Percentiles rank a stretch among this genome's conserved stretches.
These are phyloP conservation scores for Colletotrichum caudatum DNA, from an alignment of 2,329 filamentous ascomycete genomes.

Conservation along the genomic window DNA sequence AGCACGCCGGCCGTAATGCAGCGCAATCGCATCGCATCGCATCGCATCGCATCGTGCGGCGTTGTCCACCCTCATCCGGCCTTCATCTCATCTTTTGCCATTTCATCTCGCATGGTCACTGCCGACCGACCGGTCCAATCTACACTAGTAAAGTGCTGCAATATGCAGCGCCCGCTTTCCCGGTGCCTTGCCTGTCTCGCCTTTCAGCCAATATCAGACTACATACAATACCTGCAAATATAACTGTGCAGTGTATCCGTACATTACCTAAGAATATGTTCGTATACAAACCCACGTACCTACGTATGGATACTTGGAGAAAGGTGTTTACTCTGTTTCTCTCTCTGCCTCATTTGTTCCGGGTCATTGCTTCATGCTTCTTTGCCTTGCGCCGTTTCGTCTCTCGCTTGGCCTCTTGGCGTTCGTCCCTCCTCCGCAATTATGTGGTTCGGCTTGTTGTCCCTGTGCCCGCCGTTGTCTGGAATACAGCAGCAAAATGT, in stretches of 20 bases:
- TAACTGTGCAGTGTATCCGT: too few relatives aligned
- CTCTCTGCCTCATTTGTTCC: neutral
- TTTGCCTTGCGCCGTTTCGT: constrained; percentile 19
- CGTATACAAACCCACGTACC: too few relatives aligned
- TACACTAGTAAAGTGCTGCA: constrained; percentile 24
- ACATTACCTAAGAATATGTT: too few relatives aligned
- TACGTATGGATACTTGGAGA: too few relatives aligned
- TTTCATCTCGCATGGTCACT: constrained; percentile 22
- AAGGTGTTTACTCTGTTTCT: neutral
- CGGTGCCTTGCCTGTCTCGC: neutral
- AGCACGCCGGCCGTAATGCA: neutral
- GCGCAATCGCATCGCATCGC: neutral
- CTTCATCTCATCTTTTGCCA: constrained; percentile 15
- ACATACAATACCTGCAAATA: too few relatives aligned
- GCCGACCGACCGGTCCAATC: neutral
- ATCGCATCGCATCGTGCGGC: neutral
- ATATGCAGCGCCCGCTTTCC: constrained; percentile 21
- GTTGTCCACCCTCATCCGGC: neutral
- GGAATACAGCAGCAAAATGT: constrained; percentile 13
- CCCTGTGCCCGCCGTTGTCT: constrained; percentile 32
- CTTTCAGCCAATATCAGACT: too few relatives aligned
- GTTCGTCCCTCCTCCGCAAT: constrained; percentile 18
- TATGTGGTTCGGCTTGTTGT: constrained; percentile 6
- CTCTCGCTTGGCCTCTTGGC: constrained; percentile 23
- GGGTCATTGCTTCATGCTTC: neutral